Conservation (phyloP, 495 filamentous ascomycete species). For the Pyrenopolyporus hunteri region DNA sequence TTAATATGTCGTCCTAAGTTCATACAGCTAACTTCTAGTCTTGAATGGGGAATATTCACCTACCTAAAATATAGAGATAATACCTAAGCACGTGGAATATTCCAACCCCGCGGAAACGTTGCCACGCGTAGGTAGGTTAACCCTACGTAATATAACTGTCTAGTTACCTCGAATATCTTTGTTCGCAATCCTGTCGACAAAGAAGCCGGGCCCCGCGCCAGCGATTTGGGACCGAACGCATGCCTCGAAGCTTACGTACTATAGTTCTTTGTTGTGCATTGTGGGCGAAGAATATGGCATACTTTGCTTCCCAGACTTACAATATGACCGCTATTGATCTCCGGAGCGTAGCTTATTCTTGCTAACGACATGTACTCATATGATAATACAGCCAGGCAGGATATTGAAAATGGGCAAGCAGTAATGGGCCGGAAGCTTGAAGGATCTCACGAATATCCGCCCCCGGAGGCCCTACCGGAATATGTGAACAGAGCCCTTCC, state of each 20-base stretch:
- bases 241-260: neutral
- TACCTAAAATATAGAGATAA: too few species aligned
- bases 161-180: neutral
- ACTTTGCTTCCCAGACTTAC: neutral
- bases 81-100: too few species aligned
- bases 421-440: neutral
- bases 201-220: neutral
- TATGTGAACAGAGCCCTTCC: conserved; percentile 34
- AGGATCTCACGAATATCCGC: conserved; percentile 12
- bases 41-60: too few species aligned
- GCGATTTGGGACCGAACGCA: neutral
- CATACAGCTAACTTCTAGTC: too few species aligned
- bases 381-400: neutral
- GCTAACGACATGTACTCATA: conserved; percentile 19
- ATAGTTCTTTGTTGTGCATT: neutral
- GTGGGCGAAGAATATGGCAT: neutral
- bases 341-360: neutral
- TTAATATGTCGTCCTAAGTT: too few species aligned
- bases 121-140: too few species aligned
- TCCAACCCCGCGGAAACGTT: too few species aligned
- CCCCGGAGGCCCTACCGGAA: conserved; percentile 19
- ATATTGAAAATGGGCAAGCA: neutral
- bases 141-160: too few species aligned
- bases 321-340: neutral
- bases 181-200: neutral